phyloP scores from a whole-genome alignment of 2,329 filamentous ascomycete species.

The Colletotrichum sp. region DNA sequence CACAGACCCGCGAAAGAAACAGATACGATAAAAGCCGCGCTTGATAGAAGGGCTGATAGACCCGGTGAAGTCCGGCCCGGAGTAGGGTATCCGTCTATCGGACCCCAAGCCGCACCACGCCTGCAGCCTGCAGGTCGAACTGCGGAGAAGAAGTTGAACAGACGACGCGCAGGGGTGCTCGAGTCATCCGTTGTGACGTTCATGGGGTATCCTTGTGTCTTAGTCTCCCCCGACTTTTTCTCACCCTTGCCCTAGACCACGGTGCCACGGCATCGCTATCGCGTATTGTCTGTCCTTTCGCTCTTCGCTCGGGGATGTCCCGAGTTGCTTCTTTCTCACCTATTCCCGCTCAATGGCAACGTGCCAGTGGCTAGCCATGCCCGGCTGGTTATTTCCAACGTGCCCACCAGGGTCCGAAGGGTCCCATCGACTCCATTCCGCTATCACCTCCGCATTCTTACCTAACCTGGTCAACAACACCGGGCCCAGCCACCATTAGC shows the following conservation, averaged over 20 bases:
- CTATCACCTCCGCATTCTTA: slow-evolving; percentile 17
- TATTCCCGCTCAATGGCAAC: not conserved
- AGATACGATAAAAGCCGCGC: slow-evolving; percentile 1
- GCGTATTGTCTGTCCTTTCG: not conserved
- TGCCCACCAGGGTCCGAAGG: not conserved
- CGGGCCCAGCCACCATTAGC: not conserved
- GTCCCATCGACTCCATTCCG: not conserved
- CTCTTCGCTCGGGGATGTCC: slow-evolving; percentile 13
- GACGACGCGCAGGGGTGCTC: not conserved
- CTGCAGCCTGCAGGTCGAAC: not conserved
- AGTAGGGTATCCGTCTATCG: not conserved
- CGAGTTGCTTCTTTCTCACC: not conserved
- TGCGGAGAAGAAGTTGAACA: slow-evolving; percentile 8
- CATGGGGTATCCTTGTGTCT: not conserved
- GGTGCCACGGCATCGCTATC: not conserved
- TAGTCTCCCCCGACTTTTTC: not conserved
- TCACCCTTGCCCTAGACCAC: not conserved
- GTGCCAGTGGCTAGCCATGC: not conserved
- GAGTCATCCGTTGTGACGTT: not conserved
- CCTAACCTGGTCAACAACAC: slow-evolving; percentile 16
- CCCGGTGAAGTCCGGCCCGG: slow-evolving; percentile 16
- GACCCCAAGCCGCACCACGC: not conserved
- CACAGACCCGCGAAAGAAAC: not conserved
- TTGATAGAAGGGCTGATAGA: not conserved
- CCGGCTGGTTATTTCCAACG: not conserved